Evolutionary conservation across 1,284 basidiomycete species (phyloP), one percentile per base, ranked within the genome.

Genomic region (Malassezia dermatis): DNA sequence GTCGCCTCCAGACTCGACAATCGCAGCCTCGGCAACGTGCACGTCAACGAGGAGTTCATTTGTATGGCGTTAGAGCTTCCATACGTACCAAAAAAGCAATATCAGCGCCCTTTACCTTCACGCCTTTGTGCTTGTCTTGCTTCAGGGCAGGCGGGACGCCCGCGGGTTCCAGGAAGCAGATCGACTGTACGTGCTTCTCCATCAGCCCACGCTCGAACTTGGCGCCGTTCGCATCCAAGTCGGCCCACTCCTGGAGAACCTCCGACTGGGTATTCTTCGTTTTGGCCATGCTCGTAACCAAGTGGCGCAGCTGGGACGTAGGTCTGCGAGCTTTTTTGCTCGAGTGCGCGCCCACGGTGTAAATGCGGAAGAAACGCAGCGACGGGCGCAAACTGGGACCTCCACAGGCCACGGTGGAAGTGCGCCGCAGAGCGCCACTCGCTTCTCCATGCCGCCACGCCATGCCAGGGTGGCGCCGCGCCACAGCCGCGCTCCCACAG

Each of bases 201-300:
- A 70, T 67, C 24, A 66, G 59, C 7, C 66, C 64, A 10, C 68
- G 60, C 53, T 69, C 68, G 43, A 70, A 70, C 42, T 62, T 62
- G 55, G 57, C 66, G n/a, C 68, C 65, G 27, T 57, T 57, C 44
- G 64, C 62, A 53, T 69, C 68, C 30, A 61, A 62, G 55, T 70
- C 68, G 42, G 63, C 65, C 68, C 68, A 70, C 42, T 70, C 66
- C 57, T 70, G 68, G 41, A 70, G 69, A 32, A 70, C 66, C 59
- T 70, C 59, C 6, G 55, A 28, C 27, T 56, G n/a, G 15, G 21
- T 11, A 19, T 32, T 37, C 13, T 35, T 45, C n/a, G 26, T 19
- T 10, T 11, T 8, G 15, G 30, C 40, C 47, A 55, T 55, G 12
- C 24, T 19, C 19, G 19, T 15, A 39, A 21, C 15, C 12, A 39